Conservation (phyloP, 2,329 filamentous ascomycete species). For the Bipolaris gigantea region DNA sequence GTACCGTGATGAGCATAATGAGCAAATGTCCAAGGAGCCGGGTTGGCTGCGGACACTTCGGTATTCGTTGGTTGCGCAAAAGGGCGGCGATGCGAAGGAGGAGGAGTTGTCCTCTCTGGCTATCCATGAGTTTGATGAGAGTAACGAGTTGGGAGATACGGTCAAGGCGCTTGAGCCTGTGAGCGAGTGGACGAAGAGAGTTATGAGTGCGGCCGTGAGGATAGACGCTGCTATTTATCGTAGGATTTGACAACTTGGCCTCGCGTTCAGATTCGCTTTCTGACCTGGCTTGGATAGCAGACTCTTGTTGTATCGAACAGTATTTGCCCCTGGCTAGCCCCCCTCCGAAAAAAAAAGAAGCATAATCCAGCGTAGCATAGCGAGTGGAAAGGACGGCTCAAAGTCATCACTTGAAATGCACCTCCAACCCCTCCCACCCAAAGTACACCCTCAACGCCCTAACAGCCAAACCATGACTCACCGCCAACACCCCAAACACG, state of each 20-base stretch:
- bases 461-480: conserved; percentile 3
- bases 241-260: conserved; percentile 6
- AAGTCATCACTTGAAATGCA: not conserved
- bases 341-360: too few species aligned
- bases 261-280: not conserved
- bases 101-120: conserved; percentile 28
- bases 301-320: too few species aligned
- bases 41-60: conserved; percentile 33
- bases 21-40: conserved; percentile 37
- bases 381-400: too few species aligned
- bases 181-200: conserved; percentile 37
- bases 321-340: too few species aligned
- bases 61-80: conserved; percentile 21
- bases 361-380: too few species aligned
- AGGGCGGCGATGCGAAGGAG: not conserved
- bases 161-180: conserved; percentile 34
- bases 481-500: conserved; percentile 1
- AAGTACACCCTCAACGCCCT: conserved; percentile 4
- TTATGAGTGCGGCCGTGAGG: conserved; percentile 23
- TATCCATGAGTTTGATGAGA: conserved; percentile 37
- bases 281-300: not conserved
- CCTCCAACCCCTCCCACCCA: not conserved
- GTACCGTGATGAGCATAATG: conserved; percentile 40
- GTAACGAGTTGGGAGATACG: conserved; percentile 29
- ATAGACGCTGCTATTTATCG: conserved; percentile 38